These are phyloP conservation scores for Combretum micranthum DNA, from an alignment of 345 rosid species.

Conservation along the genomic window DNA sequence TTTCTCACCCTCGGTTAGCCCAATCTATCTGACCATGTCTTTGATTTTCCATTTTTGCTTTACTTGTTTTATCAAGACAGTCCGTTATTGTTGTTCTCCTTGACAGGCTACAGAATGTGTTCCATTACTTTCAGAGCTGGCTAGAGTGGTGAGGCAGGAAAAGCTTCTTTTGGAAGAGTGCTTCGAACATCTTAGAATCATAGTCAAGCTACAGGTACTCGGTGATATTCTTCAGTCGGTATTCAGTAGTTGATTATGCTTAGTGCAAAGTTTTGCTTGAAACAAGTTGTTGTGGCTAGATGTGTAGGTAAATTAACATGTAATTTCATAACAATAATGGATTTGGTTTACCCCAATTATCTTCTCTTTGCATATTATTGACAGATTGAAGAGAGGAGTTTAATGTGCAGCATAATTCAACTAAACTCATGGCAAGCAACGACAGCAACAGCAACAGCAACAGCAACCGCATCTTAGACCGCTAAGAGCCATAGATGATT, in stretches of 20 bases:
- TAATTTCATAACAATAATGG: too few species aligned
- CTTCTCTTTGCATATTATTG: neutral
- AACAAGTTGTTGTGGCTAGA: too few species aligned
- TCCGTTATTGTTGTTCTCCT: neutral
- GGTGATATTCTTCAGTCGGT: too few species aligned
- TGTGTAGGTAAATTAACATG: too few species aligned
- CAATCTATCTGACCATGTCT: neutral
- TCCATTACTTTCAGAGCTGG: constrained; percentile 43
- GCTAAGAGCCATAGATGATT: neutral
- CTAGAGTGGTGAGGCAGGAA: constrained; percentile 52
- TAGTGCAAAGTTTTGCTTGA: neutral
- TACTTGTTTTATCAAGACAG: neutral
- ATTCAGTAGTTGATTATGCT: neutral
- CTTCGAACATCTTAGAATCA: constrained; percentile 40
- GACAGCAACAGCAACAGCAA: constrained; percentile 14
- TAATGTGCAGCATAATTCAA: constrained; percentile 41
- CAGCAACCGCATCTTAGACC: constrained; percentile 10
- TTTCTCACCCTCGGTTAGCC: constrained; percentile 37
- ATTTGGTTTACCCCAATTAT: neutral
- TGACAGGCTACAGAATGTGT: constrained; percentile 35
- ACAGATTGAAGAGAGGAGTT: constrained; percentile 63
- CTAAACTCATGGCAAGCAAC: constrained; percentile 12
- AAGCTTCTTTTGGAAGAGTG: constrained; percentile 54
- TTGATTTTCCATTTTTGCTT: neutral
- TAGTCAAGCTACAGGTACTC: constrained; percentile 49